These are phyloP conservation scores for Biscogniauxia sp. DNA, from an alignment of 2,329 filamentous ascomycete genomes.

Conservation along the genomic window DNA sequence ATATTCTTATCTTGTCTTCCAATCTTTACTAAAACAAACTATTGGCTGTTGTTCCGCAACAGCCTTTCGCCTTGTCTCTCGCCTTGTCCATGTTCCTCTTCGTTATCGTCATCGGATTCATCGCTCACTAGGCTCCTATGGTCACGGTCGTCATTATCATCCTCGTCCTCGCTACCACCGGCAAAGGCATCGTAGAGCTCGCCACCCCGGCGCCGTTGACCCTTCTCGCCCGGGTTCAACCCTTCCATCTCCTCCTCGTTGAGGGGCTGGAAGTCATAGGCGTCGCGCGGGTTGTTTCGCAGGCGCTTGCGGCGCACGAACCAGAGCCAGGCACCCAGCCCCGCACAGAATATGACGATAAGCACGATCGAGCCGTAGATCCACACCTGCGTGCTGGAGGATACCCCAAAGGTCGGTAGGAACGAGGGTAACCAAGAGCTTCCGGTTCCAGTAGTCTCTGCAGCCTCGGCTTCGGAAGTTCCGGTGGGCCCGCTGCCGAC, in stretches of 20 bases:
- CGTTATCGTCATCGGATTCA: constrained; percentile 20
- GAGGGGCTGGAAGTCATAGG: constrained; percentile 93
- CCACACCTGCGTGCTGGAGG: constrained; percentile 85
- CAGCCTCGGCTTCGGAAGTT: constrained; percentile 29
- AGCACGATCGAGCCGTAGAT: constrained; percentile 85
- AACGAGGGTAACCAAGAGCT: constrained; percentile 77
- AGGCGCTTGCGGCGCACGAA: constrained; percentile 74
- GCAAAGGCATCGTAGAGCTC: constrained; percentile 98
- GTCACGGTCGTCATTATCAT: constrained; percentile 48
- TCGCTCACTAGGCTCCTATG: constrained; percentile 39
- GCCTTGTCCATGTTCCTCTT: neutral
- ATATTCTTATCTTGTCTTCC: neutral
- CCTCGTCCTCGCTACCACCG: constrained; percentile 76
- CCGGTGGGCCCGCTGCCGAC: constrained; percentile 29
- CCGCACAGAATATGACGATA: constrained; percentile 79
- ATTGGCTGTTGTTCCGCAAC: constrained; percentile 8
- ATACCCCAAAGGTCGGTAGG: constrained; percentile 87
- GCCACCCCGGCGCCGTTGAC: constrained; percentile 63
- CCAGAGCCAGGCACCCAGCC: constrained; percentile 78
- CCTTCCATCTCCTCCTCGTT: constrained; percentile 73
- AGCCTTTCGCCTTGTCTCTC: constrained; percentile 20
- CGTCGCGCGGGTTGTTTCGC: constrained; percentile 71
- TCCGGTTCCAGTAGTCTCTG: constrained; percentile 38
- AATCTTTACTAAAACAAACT: neutral
- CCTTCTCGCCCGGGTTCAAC: constrained; percentile 44